Base-by-base conservation (phyloP, 257 asterid genomes). In the Datura wrightii region DNA sequence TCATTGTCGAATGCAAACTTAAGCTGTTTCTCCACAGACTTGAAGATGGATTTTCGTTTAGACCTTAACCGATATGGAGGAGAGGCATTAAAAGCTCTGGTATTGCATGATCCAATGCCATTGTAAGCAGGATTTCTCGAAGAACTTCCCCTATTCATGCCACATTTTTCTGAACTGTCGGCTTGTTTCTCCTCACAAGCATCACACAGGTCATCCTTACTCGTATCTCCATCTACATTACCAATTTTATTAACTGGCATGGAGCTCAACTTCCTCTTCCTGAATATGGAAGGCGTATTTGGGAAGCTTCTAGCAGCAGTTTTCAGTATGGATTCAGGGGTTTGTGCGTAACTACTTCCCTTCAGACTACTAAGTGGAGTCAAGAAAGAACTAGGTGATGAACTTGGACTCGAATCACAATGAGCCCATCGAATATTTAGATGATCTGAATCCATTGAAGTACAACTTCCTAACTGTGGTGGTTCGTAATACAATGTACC, bases 11-110 rank as follows among this genome's bases (percentile, higher is more conserved):
- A 59, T 60, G 91, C 82, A 83, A 96, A 96, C 82, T 92, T 93
- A 56, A 96, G 99, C 94, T 94, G 94, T 93, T 94, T 96, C 93
- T 93, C 99, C 36, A 96, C 92, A 16, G 98, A 93, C 87, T 90
- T 93, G 79, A 87, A 67, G 69, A 89, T 91, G 41, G 92, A 90
- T 69, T 94, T 93, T 79, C 98, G 88, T 87, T 92, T 93, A 58
- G 90, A 91, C 83, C 91, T 92, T 83, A 94, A 84, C 84, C 97
- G 93, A 87, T 93, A 94, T 24, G 97, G 97, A 84, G 99, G 99
- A 70, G 99, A 94, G 55, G 90, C 92, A 85, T 94, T 94, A 80
- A 88, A 89, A n/a, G 97, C 84, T 70, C 86, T 87, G 63, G 83
- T 84, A 84, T 87, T 82, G 83, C 94, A 89, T 82, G 80, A 83